Evolutionary conservation across 257 asterid species (phyloP), one percentile per base, ranked within the genome.

Genomic region (Plantago major): DNA sequence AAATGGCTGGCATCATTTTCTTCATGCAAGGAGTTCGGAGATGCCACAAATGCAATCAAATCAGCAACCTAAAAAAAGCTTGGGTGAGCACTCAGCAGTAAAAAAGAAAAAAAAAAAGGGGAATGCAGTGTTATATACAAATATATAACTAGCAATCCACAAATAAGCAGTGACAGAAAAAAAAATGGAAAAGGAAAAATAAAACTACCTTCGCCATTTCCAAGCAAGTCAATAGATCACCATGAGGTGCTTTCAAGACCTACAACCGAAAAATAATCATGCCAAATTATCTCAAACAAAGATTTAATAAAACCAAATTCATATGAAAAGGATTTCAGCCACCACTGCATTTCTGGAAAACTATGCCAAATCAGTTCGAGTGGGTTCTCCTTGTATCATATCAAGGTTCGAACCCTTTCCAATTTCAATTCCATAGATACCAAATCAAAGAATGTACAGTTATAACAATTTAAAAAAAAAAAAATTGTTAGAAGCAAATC

Each of bases 1-100:
- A 76, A 79, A 68, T 54, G 55, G 64, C 56, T 63, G 44, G 76
- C 14, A 49, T 67, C 72, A 65, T 79, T 80, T 65, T 71, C 81
- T 72, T 79, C 94, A 71, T 18, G 53, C 13, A 71, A 42, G 68
- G 84, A 74, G 68, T 73, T 78, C 2, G 93, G 76, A 68, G 99
- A 89, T 76, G 95, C 92, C 69, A 93, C 96, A 79, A 93, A 93
- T 67, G 90, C 97, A 79, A 93, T 81, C 76, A 89, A 82, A 85
- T 93, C 99, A 75, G 99, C 96, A 71, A 87, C 88, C 99, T 93
- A 70, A 46, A 69, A 48, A 42, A 26, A 19, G 55, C 57, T 62
- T 38, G 55, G 47, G 28, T 43, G 63, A 67, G 67, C 14, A 45
- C 42, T 4, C 40, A 7, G 40, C 40, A 33, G 40, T 33, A 33